Evolutionary conservation across 73 alveolate genomes (phyloP), one percentile per base, ranked within the genome.

Genomic region (Paramecium tetraurelia): DNA sequence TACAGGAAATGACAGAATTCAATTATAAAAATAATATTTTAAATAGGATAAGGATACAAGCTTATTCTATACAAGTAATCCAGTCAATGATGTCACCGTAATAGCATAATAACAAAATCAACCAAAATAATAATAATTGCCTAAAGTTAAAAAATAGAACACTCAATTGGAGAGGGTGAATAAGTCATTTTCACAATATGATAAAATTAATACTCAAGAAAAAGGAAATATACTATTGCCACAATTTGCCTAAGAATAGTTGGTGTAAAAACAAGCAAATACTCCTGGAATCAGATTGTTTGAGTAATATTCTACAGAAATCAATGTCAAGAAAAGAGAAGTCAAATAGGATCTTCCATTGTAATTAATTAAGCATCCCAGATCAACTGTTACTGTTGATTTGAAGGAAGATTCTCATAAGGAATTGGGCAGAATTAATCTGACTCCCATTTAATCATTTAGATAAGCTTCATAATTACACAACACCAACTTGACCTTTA

Each of bases 61-160:
- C 35, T 11, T 72, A 36, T 72, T 72, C n/a, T 72, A 72, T 72
- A 72, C 59, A 36, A 72, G 86, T 72, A 40, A 72, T 72, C 86
- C 84, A 24, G 16, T 68, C 12, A 33, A 72, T 36, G 57, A 72
- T 21, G 36, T 12, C 3, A 36, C 27, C 2, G 36, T 16, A 20
- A 29, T 16, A 72, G 5, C 12, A 72, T 38, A 72, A 72, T 29
- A 35, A 72, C 2, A 33, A 72, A 16, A 6, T 31, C 11, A 68
- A 68, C 8, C 27, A 68, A 29, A 72, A 72, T 72, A 33, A 72
- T 72, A 33, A 72, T 36, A 77, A 38, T 24, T 38, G 35, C 89
- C 92, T 16, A 41, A 63, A 86, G 57, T 35, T 5, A 63, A 8
- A 33, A 27, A 63, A 12, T 1, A 63, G 0, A 63, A 27, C 3